These are phyloP conservation scores for Geotrichum armillariae DNA, from an alignment of 1,139 yeast genomes.

Conservation along the genomic window DNA sequence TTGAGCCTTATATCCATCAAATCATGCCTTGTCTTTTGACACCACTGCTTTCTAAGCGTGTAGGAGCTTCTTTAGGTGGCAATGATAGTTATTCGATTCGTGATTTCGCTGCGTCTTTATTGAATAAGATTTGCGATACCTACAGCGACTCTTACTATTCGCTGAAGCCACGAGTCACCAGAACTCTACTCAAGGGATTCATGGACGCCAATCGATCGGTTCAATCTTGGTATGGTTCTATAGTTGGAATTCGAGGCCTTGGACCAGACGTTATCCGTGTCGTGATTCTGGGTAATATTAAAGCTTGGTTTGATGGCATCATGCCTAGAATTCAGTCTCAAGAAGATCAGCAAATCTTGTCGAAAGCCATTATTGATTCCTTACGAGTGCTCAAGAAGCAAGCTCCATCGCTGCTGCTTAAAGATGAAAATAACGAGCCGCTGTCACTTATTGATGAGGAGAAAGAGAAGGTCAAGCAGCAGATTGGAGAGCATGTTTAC, in stretches of 20 bases:
- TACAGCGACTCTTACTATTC: conserved; percentile 90
- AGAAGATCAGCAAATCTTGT: conserved; percentile 31
- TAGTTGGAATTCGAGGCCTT: conserved; percentile 77
- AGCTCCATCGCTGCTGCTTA: conserved; percentile 25
- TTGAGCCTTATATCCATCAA: conserved; percentile 96
- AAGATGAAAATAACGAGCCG: conserved; percentile 23
- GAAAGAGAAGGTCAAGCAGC: conserved; percentile 34
- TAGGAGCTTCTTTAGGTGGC: conserved; percentile 55
- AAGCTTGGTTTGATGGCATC: conserved; percentile 59
- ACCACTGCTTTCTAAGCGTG: conserved; percentile 78
- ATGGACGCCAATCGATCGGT: conserved; percentile 75
- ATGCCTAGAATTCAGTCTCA: conserved; percentile 32
- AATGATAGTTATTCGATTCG: conserved; percentile 55
- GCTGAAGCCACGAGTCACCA: conserved; percentile 87
- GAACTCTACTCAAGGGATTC: conserved; percentile 88
- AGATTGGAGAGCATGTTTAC: conserved; percentile 64
- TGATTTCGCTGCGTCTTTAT: conserved; percentile 82
- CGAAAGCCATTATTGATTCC: conserved; percentile 36
- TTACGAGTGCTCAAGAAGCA: conserved; percentile 33
- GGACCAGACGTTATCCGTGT: conserved; percentile 90
- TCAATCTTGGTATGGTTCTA: conserved; percentile 92
- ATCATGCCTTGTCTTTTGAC: conserved; percentile 95
- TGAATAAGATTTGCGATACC: conserved; percentile 71
- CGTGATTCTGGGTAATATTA: conserved; percentile 78
- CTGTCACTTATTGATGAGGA: conserved; percentile 31